Evolutionary conservation across 2,329 filamentous ascomycete genomes (phyloP).

Genomic region (Trichoderma atrobrunneum): DNA sequence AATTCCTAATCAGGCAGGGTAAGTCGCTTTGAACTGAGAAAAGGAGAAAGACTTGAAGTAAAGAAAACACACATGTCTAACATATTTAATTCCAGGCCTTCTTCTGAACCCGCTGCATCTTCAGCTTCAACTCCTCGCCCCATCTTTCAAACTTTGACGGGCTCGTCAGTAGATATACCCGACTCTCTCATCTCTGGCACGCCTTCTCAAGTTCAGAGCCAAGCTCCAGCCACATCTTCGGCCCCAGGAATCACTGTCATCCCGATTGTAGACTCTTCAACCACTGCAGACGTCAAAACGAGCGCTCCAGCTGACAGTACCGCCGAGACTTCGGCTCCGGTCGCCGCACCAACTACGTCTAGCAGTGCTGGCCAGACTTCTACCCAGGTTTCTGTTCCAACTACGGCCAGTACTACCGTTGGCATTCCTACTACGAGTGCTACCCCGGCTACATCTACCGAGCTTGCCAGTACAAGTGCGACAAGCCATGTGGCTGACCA

Average conservation of each 20-base stretch:
- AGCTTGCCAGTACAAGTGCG: background rate
- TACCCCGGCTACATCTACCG: background rate
- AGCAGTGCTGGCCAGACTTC: background rate
- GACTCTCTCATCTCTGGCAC: conserved; percentile 13
- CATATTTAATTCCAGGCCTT: background rate
- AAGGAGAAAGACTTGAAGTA: background rate
- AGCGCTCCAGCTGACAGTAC: background rate
- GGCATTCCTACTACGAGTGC: background rate
- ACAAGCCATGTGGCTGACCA: background rate
- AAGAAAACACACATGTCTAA: background rate
- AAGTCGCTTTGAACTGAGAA: background rate
- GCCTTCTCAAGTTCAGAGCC: background rate
- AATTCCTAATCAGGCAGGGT: background rate
- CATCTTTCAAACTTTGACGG: conserved; percentile 5
- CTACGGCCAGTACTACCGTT: background rate
- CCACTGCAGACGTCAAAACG: background rate
- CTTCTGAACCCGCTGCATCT: background rate
- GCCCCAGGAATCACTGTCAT: background rate
- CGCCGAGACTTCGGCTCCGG: background rate
- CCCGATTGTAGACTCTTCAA: conserved; percentile 4
- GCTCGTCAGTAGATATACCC: conserved; percentile 16
- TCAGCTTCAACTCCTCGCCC: conserved; percentile 12
- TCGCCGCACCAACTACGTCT: background rate
- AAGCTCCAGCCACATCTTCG: background rate
- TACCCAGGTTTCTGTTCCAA: background rate